Conservation (phyloP, 2,329 filamentous ascomycete genomes). For the Dactylellina sp. region DNA sequence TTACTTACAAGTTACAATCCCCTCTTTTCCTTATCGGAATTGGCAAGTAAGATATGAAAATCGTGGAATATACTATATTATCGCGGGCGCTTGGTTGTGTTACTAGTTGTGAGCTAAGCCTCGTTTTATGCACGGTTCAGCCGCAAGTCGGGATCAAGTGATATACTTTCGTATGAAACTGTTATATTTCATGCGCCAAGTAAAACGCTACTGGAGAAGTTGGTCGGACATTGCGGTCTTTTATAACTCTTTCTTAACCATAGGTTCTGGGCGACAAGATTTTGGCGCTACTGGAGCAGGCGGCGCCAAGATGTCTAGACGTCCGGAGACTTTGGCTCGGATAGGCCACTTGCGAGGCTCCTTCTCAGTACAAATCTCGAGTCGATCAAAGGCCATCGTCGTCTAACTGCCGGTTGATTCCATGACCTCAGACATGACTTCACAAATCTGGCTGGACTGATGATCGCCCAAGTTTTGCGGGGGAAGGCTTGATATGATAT, state of each 20-base stretch:
- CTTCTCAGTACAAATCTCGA: background rate
- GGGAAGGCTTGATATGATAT: too few species aligned
- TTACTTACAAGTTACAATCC: background rate
- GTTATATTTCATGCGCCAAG: slow-evolving; percentile 13
- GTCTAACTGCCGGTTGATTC: background rate
- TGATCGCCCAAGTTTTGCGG: too few species aligned
- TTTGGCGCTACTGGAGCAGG: too few species aligned
- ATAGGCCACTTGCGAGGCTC: background rate
- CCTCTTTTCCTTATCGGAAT: background rate
- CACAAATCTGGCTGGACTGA: background rate
- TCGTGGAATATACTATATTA: slow-evolving; percentile 21
- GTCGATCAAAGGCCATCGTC: too few species aligned
- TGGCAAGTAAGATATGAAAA: slow-evolving; percentile 4
- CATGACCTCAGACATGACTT: slow-evolving; percentile 24
- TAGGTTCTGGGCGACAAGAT: too few species aligned
- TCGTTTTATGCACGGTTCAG: slow-evolving; percentile 32
- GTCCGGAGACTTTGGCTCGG: too few species aligned
- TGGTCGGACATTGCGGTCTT: background rate
- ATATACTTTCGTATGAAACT: background rate
- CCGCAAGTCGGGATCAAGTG: slow-evolving; percentile 47
- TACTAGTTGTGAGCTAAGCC: slow-evolving; percentile 7
- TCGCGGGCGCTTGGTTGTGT: background rate
- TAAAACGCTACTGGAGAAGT: slow-evolving; percentile 5
- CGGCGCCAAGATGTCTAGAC: too few species aligned
- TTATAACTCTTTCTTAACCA: background rate